Evolutionary conservation across 1,284 basidiomycete genomes (phyloP).

Genomic region (Amylostereum chailletii): DNA sequence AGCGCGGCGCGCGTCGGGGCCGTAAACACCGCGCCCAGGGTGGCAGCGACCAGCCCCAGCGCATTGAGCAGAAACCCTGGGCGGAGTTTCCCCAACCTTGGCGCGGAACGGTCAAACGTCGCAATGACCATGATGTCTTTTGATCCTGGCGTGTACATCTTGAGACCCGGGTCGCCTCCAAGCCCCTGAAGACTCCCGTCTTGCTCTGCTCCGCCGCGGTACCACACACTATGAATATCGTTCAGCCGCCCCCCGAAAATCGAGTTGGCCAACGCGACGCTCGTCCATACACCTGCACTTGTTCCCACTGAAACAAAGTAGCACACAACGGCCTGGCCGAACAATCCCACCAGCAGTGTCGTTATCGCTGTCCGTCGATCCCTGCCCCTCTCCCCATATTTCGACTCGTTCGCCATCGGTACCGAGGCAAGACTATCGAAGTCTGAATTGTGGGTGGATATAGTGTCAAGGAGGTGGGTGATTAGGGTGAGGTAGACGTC

Average conservation of each 20-base stretch:
- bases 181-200: no score
- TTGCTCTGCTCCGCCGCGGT: constrained; percentile 11
- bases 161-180: constrained; percentile 17
- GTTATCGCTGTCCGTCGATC: no score
- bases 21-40: constrained; percentile 17
- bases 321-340: constrained; percentile 19
- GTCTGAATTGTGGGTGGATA: no score
- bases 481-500: no score
- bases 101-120: constrained; percentile 17
- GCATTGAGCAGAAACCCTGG: constrained; percentile 16
- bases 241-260: constrained; percentile 14
- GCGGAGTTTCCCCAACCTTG: constrained; percentile 13
- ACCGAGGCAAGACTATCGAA: no score
- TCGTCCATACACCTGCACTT: constrained; percentile 19
- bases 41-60: constrained; percentile 16
- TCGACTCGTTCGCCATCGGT: no score
- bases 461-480: no score
- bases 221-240: constrained; percentile 17
- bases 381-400: no score
- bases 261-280: constrained; percentile 17
- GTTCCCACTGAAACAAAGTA: constrained; percentile 20
- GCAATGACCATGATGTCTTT: constrained; percentile 17
- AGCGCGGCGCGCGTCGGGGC: constrained; percentile 14
- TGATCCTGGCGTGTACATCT: constrained; percentile 17
- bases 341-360: constrained; percentile 16